Evolutionary conservation across 495 filamentous ascomycete genomes (phyloP).

Genomic region (Penicillium odoratum): DNA sequence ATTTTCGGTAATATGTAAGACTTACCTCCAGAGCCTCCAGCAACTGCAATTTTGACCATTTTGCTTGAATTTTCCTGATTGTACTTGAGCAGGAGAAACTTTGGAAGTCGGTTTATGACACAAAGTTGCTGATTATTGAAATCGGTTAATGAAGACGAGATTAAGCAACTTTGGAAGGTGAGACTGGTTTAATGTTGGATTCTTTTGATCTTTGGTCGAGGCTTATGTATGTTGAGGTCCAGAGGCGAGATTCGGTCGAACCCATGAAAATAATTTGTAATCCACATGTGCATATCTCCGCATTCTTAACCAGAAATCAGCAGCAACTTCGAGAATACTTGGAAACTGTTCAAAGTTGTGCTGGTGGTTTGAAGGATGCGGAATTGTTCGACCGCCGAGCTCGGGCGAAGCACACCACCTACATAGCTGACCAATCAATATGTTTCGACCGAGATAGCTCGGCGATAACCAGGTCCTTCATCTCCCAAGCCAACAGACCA

Average conservation of each 20-base stretch:
- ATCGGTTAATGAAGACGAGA: background rate
- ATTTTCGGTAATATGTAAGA: background rate
- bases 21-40: constrained; percentile 54
- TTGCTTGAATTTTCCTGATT: background rate
- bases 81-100: background rate
- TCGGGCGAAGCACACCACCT: background rate
- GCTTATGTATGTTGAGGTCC: background rate
- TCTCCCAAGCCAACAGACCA: background rate
- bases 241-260: background rate
- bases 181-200: too few species aligned
- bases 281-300: too few species aligned
- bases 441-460: constrained; percentile 2
- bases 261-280: background rate
- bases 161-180: too few species aligned
- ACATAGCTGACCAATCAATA: background rate
- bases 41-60: constrained; percentile 59
- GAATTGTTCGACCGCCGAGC: constrained; percentile 5
- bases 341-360: too few species aligned
- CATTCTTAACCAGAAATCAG: too few species aligned
- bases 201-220: too few species aligned
- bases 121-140: background rate
- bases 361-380: background rate
- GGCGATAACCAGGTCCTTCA: background rate
- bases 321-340: too few species aligned
- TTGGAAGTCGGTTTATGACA: background rate